Percentiles rank a stretch among this genome's conserved stretches.
These are phyloP conservation scores for Botrytis galanthina DNA, from an alignment of 2,329 filamentous ascomycete species.

Conservation along the genomic window DNA sequence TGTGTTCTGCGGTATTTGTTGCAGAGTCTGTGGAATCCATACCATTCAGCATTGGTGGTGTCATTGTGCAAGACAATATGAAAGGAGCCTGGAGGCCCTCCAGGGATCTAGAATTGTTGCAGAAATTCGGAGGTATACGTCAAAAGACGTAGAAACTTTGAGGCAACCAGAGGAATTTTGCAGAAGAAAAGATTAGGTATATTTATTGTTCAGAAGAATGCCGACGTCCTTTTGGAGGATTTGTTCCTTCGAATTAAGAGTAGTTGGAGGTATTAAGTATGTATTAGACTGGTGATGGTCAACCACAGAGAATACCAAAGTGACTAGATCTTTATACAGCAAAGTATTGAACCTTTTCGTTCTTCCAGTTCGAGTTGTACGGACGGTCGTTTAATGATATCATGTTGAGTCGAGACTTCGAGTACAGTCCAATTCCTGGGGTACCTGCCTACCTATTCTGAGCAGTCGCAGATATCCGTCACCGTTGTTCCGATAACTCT, in stretches of 20 bases:
- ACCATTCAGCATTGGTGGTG: neutral
- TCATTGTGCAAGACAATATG: neutral
- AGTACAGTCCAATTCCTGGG: neutral
- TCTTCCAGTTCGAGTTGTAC: neutral
- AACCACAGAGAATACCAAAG: neutral
- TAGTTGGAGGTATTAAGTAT: neutral
- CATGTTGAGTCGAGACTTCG: neutral
- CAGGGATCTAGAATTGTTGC: neutral
- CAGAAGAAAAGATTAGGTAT: neutral
- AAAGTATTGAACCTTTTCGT: neutral
- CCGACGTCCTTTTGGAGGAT: neutral
- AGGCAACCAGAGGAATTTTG: neutral
- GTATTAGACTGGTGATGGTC: neutral
- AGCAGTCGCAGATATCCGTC: neutral
- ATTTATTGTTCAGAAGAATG: neutral
- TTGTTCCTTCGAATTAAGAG: neutral
- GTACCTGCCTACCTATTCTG: neutral
- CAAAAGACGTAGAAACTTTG: neutral
- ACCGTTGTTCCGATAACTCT: neutral
- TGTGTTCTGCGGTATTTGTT: neutral
- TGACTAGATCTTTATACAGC: neutral
- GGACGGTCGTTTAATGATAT: neutral
- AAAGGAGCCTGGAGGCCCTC: neutral
- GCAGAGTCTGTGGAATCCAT: neutral
- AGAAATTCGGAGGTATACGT: neutral